These are phyloP conservation scores for Tephrocybe sp. DNA, from an alignment of 768 basidiomycete genomes.

Conservation along the genomic window DNA sequence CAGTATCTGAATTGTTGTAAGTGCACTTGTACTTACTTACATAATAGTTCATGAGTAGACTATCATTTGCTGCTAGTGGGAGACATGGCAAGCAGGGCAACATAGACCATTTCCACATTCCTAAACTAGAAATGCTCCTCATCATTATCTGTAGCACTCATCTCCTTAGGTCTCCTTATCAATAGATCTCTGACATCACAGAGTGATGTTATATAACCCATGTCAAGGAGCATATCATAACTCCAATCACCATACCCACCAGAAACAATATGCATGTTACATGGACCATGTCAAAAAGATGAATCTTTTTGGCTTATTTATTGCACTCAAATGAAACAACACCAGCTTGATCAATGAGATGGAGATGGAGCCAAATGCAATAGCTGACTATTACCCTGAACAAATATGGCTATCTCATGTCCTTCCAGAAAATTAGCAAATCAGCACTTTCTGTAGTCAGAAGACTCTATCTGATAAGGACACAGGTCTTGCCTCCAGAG, in stretches of 20 bases:
- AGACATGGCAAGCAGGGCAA: constrained; percentile 25
- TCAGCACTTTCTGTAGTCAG: not conserved
- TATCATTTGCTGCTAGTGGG: no score
- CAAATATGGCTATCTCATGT: not conserved
- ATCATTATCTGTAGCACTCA: constrained; percentile 28
- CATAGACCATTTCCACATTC: constrained; percentile 40
- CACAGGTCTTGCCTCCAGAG: not conserved
- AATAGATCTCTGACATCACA: constrained; percentile 33
- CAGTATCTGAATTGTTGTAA: no score
- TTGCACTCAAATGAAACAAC: not conserved
- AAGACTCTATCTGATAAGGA: not conserved
- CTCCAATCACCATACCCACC: constrained; percentile 30
- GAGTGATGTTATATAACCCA: constrained; percentile 17
- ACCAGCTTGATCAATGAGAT: not conserved
- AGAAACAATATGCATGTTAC: no score
- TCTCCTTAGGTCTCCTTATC: constrained; percentile 27
- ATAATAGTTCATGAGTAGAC: no score
- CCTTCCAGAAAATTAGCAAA: not conserved
- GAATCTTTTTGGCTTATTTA: no score
- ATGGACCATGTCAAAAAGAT: no score
- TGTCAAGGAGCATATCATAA: no score
- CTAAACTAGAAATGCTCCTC: constrained; percentile 40
- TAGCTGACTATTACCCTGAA: not conserved
- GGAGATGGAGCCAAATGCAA: not conserved
- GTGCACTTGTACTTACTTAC: no score